Evolutionary conservation across 2,329 filamentous ascomycete species (phyloP), one percentile per base, ranked within the genome.

Genomic region (Pseudocercospora ulei): DNA sequence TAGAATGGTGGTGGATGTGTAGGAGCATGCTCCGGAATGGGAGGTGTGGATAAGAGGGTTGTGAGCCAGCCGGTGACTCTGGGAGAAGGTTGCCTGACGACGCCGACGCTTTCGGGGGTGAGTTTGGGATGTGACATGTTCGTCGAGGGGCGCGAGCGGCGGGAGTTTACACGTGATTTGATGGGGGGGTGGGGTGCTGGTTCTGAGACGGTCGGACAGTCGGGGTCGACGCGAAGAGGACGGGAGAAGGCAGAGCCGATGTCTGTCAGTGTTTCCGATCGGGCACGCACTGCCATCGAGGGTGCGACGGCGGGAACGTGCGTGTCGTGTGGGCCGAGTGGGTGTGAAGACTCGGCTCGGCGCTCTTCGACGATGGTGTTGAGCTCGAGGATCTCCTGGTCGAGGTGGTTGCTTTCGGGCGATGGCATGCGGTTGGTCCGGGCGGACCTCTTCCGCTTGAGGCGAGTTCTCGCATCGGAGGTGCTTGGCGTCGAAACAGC

Each of bases 281-380:
- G 59, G 9, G 65, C 66, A n/a, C 61, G 59, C 47, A 68, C 60
- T 14, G 60, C 56, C 57, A 67, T 64, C 0, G 56, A 52, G 3
- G 66, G 66, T 3, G 65, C 66, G 14, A 69, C 61, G 38, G 65
- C 64, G n/a, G 65, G 63, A 1, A 68, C 56, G 44, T 69, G 66
- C 39, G 60, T 56, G 52, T 44, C 56, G 5, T 29, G 42, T 8
- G 43, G 39, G 17, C 35, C 48, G 50, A 52, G 41, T 1, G 46
- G 49, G 47, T 42, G 48, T 5, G 37, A 23, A 5, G 57, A 56
- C 31, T 62, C 62, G n/a, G 60, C 61, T n/a, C 64, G 55, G 9
- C 61, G 60, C 48, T 68, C 65, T 48, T 68, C 65, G 33, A 69
- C 61, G 35, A 69, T 68, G 13, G 63, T 67, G 52, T 69, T 68